Conservation (phyloP, 768 basidiomycete genomes). For the Lentinus tigrinus region DNA sequence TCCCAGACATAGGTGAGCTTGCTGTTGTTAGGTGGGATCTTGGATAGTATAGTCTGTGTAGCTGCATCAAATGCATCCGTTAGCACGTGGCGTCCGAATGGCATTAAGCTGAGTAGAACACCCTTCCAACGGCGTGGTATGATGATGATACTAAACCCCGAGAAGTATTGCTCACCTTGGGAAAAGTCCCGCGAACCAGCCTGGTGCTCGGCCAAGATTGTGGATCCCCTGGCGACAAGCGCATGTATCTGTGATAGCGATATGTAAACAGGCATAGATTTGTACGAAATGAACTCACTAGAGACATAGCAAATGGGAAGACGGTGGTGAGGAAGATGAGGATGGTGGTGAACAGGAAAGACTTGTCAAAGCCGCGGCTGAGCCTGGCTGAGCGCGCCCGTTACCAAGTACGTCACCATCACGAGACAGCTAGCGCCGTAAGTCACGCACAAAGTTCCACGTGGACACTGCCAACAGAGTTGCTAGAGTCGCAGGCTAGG, state of each 20-base stretch:
- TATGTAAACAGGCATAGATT: background rate
- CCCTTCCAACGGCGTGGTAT: background rate
- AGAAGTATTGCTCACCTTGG: conserved; percentile 53
- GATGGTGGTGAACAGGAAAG: background rate
- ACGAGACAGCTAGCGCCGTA: background rate
- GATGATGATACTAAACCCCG: no score
- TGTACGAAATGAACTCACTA: conserved; percentile 19
- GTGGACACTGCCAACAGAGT: no score
- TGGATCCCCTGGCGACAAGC: conserved; percentile 73
- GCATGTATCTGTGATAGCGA: conserved; percentile 64
- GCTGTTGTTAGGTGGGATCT: conserved; percentile 88
- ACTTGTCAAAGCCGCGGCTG: no score
- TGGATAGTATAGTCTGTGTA: conserved; percentile 84
- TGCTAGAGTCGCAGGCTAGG: background rate
- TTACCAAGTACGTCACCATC: conserved; percentile 15
- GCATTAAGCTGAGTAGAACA: background rate
- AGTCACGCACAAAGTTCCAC: conserved; percentile 11
- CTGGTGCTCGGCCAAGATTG: conserved; percentile 86
- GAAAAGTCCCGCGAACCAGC: conserved; percentile 84
- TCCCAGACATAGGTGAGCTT: conserved; percentile 89
- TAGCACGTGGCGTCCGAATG: background rate
- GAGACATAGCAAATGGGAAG: conserved; percentile 21
- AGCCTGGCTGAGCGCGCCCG: background rate
- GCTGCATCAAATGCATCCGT: conserved; percentile 42
- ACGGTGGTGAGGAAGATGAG: background rate